Conservation (phyloP, 1,284 basidiomycete species). For the Sporisorium iseilematis-ciliati region DNA sequence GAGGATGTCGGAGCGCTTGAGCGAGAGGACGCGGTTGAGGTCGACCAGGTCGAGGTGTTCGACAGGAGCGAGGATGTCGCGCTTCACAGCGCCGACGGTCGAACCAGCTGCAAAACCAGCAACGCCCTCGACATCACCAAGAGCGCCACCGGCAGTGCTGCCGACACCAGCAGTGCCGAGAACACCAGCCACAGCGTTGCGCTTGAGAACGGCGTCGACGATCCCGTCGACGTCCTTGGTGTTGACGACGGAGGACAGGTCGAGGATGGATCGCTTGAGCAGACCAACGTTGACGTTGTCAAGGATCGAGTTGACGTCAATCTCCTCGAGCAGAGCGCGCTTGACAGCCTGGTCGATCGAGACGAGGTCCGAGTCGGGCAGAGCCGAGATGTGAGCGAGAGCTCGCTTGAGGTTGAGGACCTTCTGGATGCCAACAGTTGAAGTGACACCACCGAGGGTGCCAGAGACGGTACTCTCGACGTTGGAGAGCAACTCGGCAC, state of each 20-base stretch:
- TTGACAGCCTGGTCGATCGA: conserved; percentile 10
- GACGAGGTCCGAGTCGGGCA: conserved; percentile 18
- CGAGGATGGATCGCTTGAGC: conserved; percentile 21
- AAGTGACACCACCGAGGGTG: conserved; percentile 3
- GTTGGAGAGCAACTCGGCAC: conserved; percentile 12
- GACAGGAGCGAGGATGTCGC: conserved; percentile 5
- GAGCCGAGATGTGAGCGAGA: conserved; percentile 25
- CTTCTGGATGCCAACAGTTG: conserved; percentile 1
- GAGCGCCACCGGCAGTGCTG: not conserved
- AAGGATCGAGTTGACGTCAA: not conserved
- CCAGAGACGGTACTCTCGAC: conserved; percentile 6
- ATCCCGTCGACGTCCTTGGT: conserved; percentile 10
- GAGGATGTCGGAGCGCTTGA: conserved; percentile 15
- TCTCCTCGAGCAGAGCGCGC: conserved; percentile 4
- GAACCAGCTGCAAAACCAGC: not conserved
- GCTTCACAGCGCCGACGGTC: not conserved
- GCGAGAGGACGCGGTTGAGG: conserved; percentile 4
- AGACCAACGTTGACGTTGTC: conserved; percentile 4
- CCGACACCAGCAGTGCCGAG: not conserved
- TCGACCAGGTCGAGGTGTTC: not conserved
- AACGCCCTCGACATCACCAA: not conserved
- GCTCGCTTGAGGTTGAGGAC: conserved; percentile 26
- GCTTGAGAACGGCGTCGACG: conserved; percentile 11
- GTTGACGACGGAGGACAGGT: conserved; percentile 12
- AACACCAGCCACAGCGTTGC: conserved; percentile 6